A percentile compares a stretch with the other conserved stretches of the same genome.
Conservation (phyloP, 257 asterid species). For the Nicotiana paniculata region DNA sequence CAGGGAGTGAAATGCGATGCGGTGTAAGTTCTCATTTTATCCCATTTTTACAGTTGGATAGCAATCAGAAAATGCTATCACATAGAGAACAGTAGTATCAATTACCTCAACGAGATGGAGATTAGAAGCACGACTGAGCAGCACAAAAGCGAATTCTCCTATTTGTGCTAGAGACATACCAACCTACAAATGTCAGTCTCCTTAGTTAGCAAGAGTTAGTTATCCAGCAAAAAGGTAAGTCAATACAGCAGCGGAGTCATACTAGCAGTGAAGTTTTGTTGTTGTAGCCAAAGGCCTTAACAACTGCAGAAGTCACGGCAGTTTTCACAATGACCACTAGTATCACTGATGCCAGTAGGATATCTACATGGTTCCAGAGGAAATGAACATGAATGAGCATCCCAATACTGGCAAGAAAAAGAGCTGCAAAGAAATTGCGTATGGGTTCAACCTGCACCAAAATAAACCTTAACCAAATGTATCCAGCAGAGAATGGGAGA, state of each 20-base stretch:
- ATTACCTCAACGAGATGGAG: conserved; percentile 97
- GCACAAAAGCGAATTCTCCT: conserved; percentile 96
- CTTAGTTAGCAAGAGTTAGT: not conserved
- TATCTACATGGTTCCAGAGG: conserved; percentile 97
- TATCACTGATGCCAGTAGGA: conserved; percentile 95
- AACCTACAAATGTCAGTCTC: conserved; percentile 39
- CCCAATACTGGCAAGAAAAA: conserved; percentile 97
- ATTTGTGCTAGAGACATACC: conserved; percentile 99
- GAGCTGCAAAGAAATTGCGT: conserved; percentile 97
- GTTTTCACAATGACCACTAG: conserved; percentile 83
- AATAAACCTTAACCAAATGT: conserved; percentile 21
- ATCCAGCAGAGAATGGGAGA: conserved; percentile 4
- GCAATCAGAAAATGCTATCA: not conserved
- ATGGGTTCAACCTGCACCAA: conserved; percentile 86
- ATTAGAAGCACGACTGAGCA: conserved; percentile 98
- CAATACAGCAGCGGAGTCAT: conserved; percentile 30
- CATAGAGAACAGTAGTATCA: conserved; percentile 1
- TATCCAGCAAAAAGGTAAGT: not conserved
- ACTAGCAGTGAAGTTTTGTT: conserved; percentile 89
- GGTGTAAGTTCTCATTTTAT: not conserved
- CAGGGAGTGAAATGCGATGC: not conserved
- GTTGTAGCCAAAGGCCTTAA: conserved; percentile 95
- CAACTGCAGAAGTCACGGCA: conserved; percentile 69
- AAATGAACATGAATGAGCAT: conserved; percentile 98
- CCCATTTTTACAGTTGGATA: not conserved